phyloP scores from a whole-genome alignment of 2,329 filamentous ascomycete genomes.

The Claviceps maximensis region DNA sequence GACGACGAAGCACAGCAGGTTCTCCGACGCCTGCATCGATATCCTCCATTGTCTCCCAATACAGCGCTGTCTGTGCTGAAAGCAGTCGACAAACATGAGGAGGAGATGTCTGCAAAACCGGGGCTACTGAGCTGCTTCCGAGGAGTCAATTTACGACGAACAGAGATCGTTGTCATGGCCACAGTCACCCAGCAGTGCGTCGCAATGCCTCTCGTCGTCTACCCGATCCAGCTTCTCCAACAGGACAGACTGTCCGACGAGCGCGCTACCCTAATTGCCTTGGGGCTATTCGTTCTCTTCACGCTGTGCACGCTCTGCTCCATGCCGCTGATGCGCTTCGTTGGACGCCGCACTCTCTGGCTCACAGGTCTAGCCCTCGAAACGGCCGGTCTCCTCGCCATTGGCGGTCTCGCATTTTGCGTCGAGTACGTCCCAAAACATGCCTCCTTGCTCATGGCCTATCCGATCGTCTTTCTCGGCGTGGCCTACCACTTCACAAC shows the following conservation, averaged over 20 bases:
- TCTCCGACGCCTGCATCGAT: background rate
- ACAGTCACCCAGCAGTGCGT: constrained; percentile 41
- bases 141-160: constrained; percentile 16
- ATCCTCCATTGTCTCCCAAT: background rate
- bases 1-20: background rate
- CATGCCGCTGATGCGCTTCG: constrained; percentile 25
- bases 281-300: constrained; percentile 27
- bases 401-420: background rate
- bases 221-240: constrained; percentile 37
- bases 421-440: background rate
- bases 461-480: constrained; percentile 24
- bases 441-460: constrained; percentile 20
- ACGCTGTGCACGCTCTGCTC: constrained; percentile 30
- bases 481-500: constrained; percentile 30
- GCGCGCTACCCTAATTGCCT: constrained; percentile 31
- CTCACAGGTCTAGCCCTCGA: constrained; percentile 24
- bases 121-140: background rate
- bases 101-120: background rate
- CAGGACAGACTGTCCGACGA: constrained; percentile 30
- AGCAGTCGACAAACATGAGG: background rate
- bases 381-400: constrained; percentile 16
- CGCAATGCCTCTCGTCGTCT: constrained; percentile 38
- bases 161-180: constrained; percentile 30
- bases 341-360: constrained; percentile 31
- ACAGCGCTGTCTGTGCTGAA: background rate